phyloP scores from a whole-genome alignment of 2,329 filamentous ascomycete species.

The Pestalotiopsis fici region DNA sequence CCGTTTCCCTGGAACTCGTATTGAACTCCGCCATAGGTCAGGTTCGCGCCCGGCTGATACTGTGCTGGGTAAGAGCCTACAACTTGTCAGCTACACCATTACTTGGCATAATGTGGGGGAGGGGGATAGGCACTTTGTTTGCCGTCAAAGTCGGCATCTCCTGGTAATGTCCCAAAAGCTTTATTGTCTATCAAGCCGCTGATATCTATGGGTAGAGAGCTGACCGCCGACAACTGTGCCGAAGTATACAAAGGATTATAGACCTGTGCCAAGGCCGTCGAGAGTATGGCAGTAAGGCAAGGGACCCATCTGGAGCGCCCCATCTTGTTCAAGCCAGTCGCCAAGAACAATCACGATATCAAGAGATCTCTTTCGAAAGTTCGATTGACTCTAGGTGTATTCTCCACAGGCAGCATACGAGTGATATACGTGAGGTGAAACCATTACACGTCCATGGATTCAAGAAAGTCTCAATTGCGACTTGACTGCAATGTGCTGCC shows the following conservation, averaged over 20 bases:
- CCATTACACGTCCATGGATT: too few species aligned
- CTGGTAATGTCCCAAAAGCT: slow-evolving; percentile 14
- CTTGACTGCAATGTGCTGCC: too few species aligned
- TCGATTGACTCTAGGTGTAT: not conserved
- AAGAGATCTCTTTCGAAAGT: not conserved
- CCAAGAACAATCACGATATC: too few species aligned
- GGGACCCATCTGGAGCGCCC: not conserved
- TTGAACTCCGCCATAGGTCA: slow-evolving; percentile 17
- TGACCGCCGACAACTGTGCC: not conserved
- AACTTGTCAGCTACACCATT: not conserved
- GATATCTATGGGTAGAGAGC: slow-evolving; percentile 13
- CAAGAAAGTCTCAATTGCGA: too few species aligned
- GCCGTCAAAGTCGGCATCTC: slow-evolving; percentile 20
- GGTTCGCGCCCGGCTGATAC: slow-evolving; percentile 13
- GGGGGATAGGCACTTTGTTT: not conserved
- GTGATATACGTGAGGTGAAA: too few species aligned
- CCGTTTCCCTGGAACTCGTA: slow-evolving; percentile 16
- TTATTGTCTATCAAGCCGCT: slow-evolving; percentile 15
- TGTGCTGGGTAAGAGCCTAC: slow-evolving; percentile 15
- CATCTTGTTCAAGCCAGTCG: not conserved
- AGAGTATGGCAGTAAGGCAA: not conserved
- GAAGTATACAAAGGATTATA: slow-evolving; percentile 4
- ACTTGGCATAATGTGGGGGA: not conserved
- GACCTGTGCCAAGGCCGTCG: not conserved
- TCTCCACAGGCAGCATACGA: not conserved